These are phyloP conservation scores for Pseudogymnoascus sp. DNA, from an alignment of 2,329 filamentous ascomycete species.

Conservation along the genomic window DNA sequence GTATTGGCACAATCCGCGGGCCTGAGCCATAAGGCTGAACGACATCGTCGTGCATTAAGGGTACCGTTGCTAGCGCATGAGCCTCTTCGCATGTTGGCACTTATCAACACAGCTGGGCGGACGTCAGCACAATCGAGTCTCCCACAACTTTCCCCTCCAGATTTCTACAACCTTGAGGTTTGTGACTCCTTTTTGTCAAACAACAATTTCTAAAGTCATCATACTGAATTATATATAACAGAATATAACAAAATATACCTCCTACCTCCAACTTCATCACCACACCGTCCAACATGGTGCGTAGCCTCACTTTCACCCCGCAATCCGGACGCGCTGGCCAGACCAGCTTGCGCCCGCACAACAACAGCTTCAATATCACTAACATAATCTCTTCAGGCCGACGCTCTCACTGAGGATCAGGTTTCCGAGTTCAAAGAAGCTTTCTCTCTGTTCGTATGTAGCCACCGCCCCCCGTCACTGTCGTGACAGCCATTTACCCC, in stretches of 20 bases:
- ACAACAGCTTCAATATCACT: conserved; percentile 20
- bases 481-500: conserved; percentile 17
- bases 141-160: conserved; percentile 6
- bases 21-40: conserved; percentile 7
- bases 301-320: conserved; percentile 21
- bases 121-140: conserved; percentile 8
- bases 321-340: conserved; percentile 12
- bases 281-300: conserved; percentile 20
- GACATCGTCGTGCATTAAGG: conserved; percentile 5
- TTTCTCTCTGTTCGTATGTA: conserved; percentile 97
- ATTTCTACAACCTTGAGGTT: conserved; percentile 7
- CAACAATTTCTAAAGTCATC: not conserved
- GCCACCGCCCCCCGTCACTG: conserved; percentile 16
- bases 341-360: conserved; percentile 12
- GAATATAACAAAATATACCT: conserved; percentile 1
- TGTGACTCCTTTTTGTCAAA: not conserved
- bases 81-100: conserved; percentile 3
- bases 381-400: conserved; percentile 54
- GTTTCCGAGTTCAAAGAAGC: conserved; percentile 99
- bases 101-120: conserved; percentile 7
- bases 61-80: conserved; percentile 4
- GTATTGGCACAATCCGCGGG: conserved; percentile 4
- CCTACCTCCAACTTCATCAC: conserved; percentile 3
- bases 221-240: not conserved
- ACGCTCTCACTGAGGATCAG: conserved; percentile 98